Evolutionary conservation across 2,329 filamentous ascomycete genomes (phyloP).

Genomic region (Penicillium expansum): DNA sequence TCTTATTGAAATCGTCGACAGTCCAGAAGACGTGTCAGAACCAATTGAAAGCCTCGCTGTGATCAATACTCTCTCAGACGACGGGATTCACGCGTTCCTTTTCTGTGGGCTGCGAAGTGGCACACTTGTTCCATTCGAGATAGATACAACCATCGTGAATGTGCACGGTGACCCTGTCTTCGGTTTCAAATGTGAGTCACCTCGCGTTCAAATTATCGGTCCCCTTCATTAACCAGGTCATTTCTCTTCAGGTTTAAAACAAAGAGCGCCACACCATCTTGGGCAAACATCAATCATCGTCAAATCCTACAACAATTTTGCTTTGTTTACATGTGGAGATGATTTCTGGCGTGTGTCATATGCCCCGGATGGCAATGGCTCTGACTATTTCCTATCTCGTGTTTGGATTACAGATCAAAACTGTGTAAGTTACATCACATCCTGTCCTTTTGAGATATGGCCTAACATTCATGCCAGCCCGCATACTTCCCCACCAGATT

Average conservation of each 20-base stretch:
- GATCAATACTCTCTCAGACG: conserved; percentile 21
- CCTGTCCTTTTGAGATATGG: neutral
- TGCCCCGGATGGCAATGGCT: conserved; percentile 20
- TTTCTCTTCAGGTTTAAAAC: conserved; percentile 30
- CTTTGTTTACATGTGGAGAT: conserved; percentile 37
- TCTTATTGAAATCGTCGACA: conserved; percentile 24
- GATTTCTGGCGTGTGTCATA: conserved; percentile 41
- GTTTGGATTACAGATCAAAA: conserved; percentile 46
- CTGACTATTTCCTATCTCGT: conserved; percentile 32
- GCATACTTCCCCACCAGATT: conserved; percentile 39
- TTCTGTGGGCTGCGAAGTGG: conserved; percentile 50
- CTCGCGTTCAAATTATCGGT: neutral
- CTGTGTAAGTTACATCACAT: conserved; percentile 31
- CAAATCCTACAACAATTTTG: conserved; percentile 29
- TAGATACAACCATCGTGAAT: conserved; percentile 16
- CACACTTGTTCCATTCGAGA: conserved; percentile 39
- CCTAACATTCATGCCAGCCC: conserved; percentile 30
- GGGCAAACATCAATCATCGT: conserved; percentile 40
- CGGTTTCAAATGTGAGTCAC: conserved; percentile 29
- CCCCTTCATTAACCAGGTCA: neutral
- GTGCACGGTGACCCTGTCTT: conserved; percentile 5
- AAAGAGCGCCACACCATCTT: conserved; percentile 30
- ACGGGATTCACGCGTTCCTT: conserved; percentile 24
- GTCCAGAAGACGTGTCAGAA: conserved; percentile 31
- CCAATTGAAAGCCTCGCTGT: conserved; percentile 37